Evolutionary conservation across 345 rosid genomes (phyloP).

Genomic region (Schrenkiella parvula): DNA sequence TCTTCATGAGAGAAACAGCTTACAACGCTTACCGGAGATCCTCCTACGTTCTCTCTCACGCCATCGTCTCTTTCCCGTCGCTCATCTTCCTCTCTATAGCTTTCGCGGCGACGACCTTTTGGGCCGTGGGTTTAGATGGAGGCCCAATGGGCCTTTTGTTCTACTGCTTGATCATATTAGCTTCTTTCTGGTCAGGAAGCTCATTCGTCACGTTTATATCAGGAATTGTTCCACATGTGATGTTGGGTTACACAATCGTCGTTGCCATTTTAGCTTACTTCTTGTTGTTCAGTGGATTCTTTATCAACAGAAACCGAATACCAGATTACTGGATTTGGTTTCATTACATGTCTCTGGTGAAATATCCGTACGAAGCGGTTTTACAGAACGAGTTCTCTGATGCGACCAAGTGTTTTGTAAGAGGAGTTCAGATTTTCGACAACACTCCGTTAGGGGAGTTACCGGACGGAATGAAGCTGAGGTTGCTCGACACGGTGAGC

Average conservation of each 20-base stretch:
- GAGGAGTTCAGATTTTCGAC: conserved; percentile 85
- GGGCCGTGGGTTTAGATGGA: conserved; percentile 90
- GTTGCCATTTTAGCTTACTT: conserved; percentile 89
- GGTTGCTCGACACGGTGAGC: conserved; percentile 49
- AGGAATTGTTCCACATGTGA: conserved; percentile 87
- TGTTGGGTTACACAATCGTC: conserved; percentile 90
- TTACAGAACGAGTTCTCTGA: conserved; percentile 72
- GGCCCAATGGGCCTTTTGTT: conserved; percentile 71
- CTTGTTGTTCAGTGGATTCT: conserved; percentile 92
- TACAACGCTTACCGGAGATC: conserved; percentile 82
- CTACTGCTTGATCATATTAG: conserved; percentile 63
- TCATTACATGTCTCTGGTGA: conserved; percentile 85
- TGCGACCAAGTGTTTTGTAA: conserved; percentile 61
- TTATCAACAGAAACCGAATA: conserved; percentile 80
- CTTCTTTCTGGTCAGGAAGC: conserved; percentile 91
- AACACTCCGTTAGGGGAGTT: conserved; percentile 66
- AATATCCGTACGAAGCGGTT: conserved; percentile 88
- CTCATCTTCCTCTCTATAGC: conserved; percentile 63
- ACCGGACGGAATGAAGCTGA: conserved; percentile 45
- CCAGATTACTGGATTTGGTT: conserved; percentile 95
- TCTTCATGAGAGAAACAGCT: conserved; percentile 97
- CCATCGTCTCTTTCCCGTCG: conserved; percentile 52
- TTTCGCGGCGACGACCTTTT: conserved; percentile 68
- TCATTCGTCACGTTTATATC: conserved; percentile 93
- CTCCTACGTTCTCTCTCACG: conserved; percentile 83